Conservation (phyloP, 2,329 filamentous ascomycete genomes). For the Colletotrichum simmondsii region DNA sequence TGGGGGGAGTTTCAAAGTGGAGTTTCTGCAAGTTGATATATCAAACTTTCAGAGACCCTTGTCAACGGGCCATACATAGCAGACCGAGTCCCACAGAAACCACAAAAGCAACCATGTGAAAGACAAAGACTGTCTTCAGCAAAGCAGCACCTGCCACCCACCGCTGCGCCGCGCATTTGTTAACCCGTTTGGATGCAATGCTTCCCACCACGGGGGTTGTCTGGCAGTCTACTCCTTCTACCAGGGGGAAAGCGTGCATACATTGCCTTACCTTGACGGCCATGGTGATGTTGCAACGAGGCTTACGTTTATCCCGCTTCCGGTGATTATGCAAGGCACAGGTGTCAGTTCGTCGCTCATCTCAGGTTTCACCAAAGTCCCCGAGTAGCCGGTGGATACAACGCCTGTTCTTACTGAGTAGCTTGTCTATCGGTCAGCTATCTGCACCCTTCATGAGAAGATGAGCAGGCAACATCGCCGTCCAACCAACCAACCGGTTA, state of each 20-base stretch:
- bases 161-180: background rate
- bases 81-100: background rate
- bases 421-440: background rate
- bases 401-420: background rate
- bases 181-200: background rate
- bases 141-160: background rate
- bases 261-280: background rate
- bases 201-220: background rate
- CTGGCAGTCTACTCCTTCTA: conserved; percentile 3
- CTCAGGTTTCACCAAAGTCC: conserved; percentile 4
- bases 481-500: background rate
- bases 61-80: background rate
- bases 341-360: background rate
- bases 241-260: background rate
- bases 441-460: background rate
- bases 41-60: conserved; percentile 18
- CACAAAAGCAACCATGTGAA: background rate
- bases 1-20: conserved; percentile 11
- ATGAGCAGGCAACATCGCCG: background rate
- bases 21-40: conserved; percentile 16
- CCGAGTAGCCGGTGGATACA: background rate
- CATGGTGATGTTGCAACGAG: background rate
- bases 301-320: background rate
- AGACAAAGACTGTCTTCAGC: background rate
- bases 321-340: conserved; percentile 24